Percentiles rank a stretch among this genome's conserved stretches.
These are phyloP conservation scores for Rosa hybrid DNA, from an alignment of 331 rosid species.

Conservation along the genomic window DNA sequence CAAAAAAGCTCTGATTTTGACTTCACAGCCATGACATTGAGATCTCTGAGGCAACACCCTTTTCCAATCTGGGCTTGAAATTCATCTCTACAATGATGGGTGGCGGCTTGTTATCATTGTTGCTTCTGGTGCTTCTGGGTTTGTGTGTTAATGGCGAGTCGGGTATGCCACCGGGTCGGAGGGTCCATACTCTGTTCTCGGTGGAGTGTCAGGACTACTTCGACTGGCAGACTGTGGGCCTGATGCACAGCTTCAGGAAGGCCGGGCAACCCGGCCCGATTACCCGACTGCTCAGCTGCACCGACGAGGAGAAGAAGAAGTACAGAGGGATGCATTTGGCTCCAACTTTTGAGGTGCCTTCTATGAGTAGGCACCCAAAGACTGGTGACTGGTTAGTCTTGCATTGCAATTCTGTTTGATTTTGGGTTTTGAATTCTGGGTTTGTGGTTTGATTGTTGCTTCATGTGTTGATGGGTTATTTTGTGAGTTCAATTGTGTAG, in stretches of 20 bases:
- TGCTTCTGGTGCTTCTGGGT: slow-evolving; percentile 28
- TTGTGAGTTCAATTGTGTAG: background rate
- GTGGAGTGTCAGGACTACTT: slow-evolving; percentile 98
- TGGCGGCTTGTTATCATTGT: slow-evolving; percentile 20
- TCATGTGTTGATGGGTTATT: background rate
- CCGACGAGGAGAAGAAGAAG: slow-evolving; percentile 85
- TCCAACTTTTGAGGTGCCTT: slow-evolving; percentile 94
- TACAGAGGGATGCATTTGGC: slow-evolving; percentile 92
- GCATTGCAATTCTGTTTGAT: background rate
- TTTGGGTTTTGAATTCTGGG: slow-evolving; percentile 23
- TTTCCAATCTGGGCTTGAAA: slow-evolving; percentile 42
- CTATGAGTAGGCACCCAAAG: slow-evolving; percentile 94
- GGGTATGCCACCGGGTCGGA: slow-evolving; percentile 46
- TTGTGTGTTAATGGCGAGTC: slow-evolving; percentile 32
- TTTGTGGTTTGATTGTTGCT: background rate
- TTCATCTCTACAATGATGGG: slow-evolving; percentile 42
- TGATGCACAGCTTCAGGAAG: slow-evolving; percentile 79
- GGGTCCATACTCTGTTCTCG: slow-evolving; percentile 91
- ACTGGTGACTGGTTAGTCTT: slow-evolving; percentile 87
- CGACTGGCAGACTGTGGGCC: slow-evolving; percentile 99
- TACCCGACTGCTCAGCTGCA: slow-evolving; percentile 91
- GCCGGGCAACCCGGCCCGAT: slow-evolving; percentile 91
- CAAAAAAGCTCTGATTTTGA: slow-evolving; percentile 10
- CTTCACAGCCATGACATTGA: slow-evolving; percentile 37
- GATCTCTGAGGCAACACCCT: slow-evolving; percentile 52